Evolutionary conservation across 148 eudicot genomes (phyloP).

Genomic region (Cornus suecica): DNA sequence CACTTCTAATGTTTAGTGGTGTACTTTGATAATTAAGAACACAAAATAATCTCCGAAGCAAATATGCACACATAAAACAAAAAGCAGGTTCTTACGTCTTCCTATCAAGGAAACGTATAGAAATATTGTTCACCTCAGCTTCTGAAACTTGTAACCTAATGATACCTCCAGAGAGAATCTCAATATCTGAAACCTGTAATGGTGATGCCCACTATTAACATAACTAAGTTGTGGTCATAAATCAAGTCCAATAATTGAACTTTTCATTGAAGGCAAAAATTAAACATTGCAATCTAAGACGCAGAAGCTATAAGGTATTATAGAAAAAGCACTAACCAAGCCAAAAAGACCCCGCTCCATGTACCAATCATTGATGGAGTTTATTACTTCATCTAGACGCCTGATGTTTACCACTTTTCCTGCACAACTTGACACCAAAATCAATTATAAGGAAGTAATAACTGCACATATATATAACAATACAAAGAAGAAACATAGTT

Average conservation of each 20-base stretch:
- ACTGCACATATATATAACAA: too few species aligned
- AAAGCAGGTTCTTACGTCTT: slow-evolving; percentile 64
- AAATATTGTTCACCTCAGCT: slow-evolving; percentile 94
- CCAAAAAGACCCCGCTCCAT: slow-evolving; percentile 99
- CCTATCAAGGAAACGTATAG: slow-evolving; percentile 83
- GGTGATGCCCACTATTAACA: neutral
- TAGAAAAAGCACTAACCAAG: slow-evolving; percentile 59
- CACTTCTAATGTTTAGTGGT: neutral
- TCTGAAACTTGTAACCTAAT: slow-evolving; percentile 85
- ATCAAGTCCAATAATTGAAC: neutral
- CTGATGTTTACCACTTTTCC: slow-evolving; percentile 93
- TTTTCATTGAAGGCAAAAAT: neutral
- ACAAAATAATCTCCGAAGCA: neutral
- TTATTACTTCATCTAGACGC: slow-evolving; percentile 88
- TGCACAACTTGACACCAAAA: slow-evolving; percentile 73
- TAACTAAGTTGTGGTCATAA: neutral
- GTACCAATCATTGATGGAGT: slow-evolving; percentile 93
- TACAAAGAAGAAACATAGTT: too few species aligned
- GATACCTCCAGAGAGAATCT: slow-evolving; percentile 96
- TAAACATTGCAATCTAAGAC: too few species aligned
- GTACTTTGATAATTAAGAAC: neutral
- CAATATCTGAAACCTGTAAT: slow-evolving; percentile 83
- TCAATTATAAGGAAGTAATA: slow-evolving; percentile 24
- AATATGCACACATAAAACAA: neutral
- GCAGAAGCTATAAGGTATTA: neutral